Conservation (phyloP, 139 green algal species). For the Desmodesmus armatus region DNA sequence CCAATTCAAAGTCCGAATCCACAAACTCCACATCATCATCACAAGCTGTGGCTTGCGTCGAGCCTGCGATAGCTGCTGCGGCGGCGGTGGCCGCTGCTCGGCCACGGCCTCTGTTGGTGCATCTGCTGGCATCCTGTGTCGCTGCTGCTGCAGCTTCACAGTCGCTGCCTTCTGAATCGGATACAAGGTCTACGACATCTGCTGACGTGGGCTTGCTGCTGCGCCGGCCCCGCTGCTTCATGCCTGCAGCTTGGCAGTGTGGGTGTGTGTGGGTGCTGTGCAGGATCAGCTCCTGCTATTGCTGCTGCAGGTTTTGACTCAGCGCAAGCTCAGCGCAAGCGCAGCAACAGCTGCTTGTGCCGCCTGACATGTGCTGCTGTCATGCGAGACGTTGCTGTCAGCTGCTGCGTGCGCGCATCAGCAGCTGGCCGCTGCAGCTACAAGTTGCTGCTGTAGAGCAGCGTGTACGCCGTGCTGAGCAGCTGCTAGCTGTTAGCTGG, state of each 20-base stretch:
- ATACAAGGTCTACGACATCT: no score
- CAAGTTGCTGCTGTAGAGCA: no score
- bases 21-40: not conserved
- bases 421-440: no score
- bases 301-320: not conserved
- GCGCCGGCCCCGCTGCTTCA: not conserved
- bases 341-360: not conserved
- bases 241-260: no score
- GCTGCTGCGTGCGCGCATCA: not conserved
- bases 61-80: not conserved
- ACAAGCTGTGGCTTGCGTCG: not conserved
- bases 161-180: no score
- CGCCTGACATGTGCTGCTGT: not conserved
- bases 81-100: not conserved
- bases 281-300: no score
- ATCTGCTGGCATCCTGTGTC: not conserved
- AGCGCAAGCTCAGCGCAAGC: not conserved
- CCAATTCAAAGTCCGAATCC: not conserved
- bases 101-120: not conserved
- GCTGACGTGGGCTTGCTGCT: not conserved
- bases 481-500: conserved; percentile 3
- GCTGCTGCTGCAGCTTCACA: no score
- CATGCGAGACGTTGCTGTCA: not conserved
- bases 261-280: no score
- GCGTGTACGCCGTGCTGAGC: not conserved